phyloP scores from a whole-genome alignment of 148 eudicot genomes.

The Heliamphora exappendiculata region DNA sequence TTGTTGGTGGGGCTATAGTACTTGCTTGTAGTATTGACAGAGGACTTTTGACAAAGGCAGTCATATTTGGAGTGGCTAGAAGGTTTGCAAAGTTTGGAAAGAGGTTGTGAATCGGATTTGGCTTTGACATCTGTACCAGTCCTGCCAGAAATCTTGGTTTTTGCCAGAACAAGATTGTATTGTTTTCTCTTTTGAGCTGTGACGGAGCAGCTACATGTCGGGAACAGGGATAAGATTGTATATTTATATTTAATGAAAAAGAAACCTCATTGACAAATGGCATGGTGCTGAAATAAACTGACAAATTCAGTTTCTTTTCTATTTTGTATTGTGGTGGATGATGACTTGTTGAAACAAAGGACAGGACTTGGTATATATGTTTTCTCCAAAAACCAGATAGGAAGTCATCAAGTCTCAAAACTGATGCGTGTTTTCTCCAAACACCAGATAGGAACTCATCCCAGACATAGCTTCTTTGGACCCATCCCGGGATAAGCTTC shows the following conservation, averaged over 20 bases:
- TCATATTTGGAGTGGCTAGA: constrained; percentile 57
- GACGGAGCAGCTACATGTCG: constrained; percentile 14
- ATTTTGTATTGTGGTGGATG: not conserved
- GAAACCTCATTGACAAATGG: constrained; percentile 9
- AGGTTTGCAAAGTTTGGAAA: constrained; percentile 42
- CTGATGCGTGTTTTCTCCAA: too few species aligned
- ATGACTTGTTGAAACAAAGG: not conserved
- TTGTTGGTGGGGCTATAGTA: constrained; percentile 55
- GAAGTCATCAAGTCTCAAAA: too few species aligned
- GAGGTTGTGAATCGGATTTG: constrained; percentile 22
- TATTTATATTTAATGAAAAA: constrained; percentile 11
- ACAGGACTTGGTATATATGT: not conserved
- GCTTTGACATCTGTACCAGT: constrained; percentile 8
- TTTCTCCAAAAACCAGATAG: not conserved
- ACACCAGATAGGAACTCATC: too few species aligned
- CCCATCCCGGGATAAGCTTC: too few species aligned
- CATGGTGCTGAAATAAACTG: constrained; percentile 14
- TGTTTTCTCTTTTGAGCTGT: constrained; percentile 8
- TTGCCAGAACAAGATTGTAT: not conserved
- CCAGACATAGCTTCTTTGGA: too few species aligned
- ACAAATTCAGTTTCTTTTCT: not conserved
- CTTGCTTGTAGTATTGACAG: constrained; percentile 53
- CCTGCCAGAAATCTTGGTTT: not conserved
- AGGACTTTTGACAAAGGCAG: constrained; percentile 52
- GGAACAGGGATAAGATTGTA: constrained; percentile 9